A percentile compares a stretch with the other conserved stretches of the same genome.
phyloP scores from a whole-genome alignment of 2,329 filamentous ascomycete species.

The Anisogramma anomala region DNA sequence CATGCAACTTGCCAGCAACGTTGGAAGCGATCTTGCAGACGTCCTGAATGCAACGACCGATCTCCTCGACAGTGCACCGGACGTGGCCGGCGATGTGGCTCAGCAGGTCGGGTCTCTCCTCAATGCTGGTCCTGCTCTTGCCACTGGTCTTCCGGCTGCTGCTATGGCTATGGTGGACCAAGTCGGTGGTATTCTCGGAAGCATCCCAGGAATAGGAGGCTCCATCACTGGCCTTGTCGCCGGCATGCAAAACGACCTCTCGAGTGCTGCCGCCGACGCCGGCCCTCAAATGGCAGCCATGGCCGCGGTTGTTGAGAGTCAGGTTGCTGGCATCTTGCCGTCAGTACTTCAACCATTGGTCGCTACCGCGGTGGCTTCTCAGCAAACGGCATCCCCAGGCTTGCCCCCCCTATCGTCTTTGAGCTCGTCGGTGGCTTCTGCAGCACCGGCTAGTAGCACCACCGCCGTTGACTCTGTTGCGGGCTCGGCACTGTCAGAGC shows the following conservation, averaged over 20 bases:
- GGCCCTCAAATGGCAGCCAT: slow-evolving; percentile 8
- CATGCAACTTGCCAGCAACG: slow-evolving; percentile 9
- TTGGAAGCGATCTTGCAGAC: slow-evolving; percentile 9
- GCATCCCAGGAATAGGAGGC: background rate
- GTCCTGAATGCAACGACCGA: slow-evolving; percentile 9
- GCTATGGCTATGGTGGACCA: slow-evolving; percentile 10
- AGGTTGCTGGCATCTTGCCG: slow-evolving; percentile 8
- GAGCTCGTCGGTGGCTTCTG: slow-evolving; percentile 7
- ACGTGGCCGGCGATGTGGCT: slow-evolving; percentile 9
- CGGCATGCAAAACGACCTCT: slow-evolving; percentile 6
- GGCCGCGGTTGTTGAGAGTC: slow-evolving; percentile 7
- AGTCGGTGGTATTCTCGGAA: slow-evolving; percentile 6
- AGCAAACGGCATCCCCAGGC: slow-evolving; percentile 7
- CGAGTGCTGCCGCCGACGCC: slow-evolving; percentile 6
- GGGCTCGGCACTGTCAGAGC: slow-evolving; percentile 5
- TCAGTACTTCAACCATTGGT: slow-evolving; percentile 9
- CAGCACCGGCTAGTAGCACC: background rate
- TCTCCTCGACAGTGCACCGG: slow-evolving; percentile 7
- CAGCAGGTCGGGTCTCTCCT: slow-evolving; percentile 11
- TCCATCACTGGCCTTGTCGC: slow-evolving; percentile 2
- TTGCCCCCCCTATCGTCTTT: slow-evolving; percentile 10
- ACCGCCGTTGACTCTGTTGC: slow-evolving; percentile 2
- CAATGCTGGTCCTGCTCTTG: slow-evolving; percentile 10
- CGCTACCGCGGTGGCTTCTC: slow-evolving; percentile 2
- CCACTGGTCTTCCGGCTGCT: slow-evolving; percentile 12